Percentiles rank a stretch among this genome's conserved stretches.
phyloP scores from a whole-genome alignment of 2,329 filamentous ascomycete genomes.

The Pseudomassariella vexata region DNA sequence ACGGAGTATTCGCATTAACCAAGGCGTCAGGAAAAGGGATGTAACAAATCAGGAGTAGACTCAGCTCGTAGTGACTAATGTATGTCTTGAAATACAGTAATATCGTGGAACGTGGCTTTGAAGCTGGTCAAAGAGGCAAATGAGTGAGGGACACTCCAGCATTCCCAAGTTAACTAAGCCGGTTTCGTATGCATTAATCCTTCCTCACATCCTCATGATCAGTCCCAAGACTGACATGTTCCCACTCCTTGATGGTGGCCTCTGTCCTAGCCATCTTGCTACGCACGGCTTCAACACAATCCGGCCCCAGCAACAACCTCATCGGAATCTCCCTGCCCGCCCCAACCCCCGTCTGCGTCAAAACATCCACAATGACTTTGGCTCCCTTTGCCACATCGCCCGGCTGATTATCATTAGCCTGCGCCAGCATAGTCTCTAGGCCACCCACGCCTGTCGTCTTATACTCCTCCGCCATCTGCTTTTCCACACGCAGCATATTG shows the following conservation, averaged over 20 bases:
- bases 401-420: constrained; percentile 40
- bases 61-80: too few species aligned
- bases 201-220: constrained; percentile 23
- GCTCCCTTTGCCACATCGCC: constrained; percentile 51
- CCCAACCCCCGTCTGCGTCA: constrained; percentile 43
- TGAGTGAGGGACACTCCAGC: too few species aligned
- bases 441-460: constrained; percentile 18
- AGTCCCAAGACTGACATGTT: constrained; percentile 32
- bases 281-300: constrained; percentile 36
- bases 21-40: constrained; percentile 5
- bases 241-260: constrained; percentile 43
- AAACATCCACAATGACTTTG: constrained; percentile 46
- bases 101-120: too few species aligned
- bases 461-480: constrained; percentile 27
- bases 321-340: constrained; percentile 43
- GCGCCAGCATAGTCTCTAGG: constrained; percentile 23
- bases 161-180: too few species aligned
- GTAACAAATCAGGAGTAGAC: constrained; percentile 6
- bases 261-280: constrained; percentile 36
- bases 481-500: constrained; percentile 14
- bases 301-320: constrained; percentile 48
- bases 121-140: too few species aligned
- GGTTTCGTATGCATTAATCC: not conserved
- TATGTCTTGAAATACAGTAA: too few species aligned
- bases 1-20: constrained; percentile 2